Conservation (phyloP, 129 eudicot species). For the Lactuca saligna region DNA sequence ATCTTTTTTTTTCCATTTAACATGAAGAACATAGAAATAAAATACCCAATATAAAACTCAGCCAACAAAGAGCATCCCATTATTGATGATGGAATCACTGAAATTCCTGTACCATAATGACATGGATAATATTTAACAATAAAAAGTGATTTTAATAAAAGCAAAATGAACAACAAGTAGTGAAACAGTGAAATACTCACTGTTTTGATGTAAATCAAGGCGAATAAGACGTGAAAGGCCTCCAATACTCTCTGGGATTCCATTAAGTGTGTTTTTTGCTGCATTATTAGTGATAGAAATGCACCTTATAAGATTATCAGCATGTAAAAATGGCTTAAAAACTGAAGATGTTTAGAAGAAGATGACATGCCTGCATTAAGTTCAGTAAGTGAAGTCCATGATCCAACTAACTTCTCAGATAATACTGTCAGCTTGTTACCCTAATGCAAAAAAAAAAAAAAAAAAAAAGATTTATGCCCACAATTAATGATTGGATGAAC, state of each 20-base stretch:
- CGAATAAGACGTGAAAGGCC: constrained; percentile 76
- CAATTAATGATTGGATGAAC: neutral
- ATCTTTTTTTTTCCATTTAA: constrained; percentile 13
- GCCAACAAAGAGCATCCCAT: constrained; percentile 71
- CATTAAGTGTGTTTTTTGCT: constrained; percentile 74
- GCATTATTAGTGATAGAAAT: constrained; percentile 21
- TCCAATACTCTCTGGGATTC: constrained; percentile 82
- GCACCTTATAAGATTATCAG: neutral
- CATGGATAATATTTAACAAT: constrained; percentile 13
- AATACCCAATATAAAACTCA: constrained; percentile 85
- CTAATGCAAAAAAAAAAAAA: constrained; percentile 36
- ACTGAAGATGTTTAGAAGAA: constrained; percentile 12
- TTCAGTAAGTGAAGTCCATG: constrained; percentile 86
- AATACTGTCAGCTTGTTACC: constrained; percentile 75
- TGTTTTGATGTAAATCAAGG: constrained; percentile 90
- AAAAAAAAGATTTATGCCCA: constrained; percentile 24
- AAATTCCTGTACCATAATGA: constrained; percentile 56
- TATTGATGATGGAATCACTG: constrained; percentile 82
- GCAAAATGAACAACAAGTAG: neutral
- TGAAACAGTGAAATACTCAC: constrained; percentile 47
- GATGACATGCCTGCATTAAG: constrained; percentile 71
- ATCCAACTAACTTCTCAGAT: constrained; percentile 57
- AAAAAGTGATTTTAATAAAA: neutral
- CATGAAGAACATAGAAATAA: constrained; percentile 29
- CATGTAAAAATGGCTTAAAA: neutral